These are phyloP conservation scores for Evansstolkia leycettana DNA, from an alignment of 495 filamentous ascomycete species.

Conservation along the genomic window DNA sequence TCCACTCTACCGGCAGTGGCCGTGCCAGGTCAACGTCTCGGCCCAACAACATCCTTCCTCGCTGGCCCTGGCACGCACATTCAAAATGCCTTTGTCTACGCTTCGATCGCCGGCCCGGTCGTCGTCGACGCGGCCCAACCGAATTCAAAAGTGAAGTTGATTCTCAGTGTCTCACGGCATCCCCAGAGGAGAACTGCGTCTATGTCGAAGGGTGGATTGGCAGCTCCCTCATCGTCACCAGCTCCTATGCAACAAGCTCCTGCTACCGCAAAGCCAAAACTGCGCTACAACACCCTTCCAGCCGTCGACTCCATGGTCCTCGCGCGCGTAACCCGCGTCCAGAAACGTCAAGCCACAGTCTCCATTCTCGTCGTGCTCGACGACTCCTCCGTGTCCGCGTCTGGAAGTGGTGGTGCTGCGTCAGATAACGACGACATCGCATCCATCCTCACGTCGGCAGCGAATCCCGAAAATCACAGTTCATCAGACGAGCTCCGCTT, in stretches of 20 bases:
- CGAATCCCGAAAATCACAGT: slow-evolving; percentile 33
- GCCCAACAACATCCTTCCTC: slow-evolving; percentile 45
- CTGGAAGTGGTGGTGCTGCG: slow-evolving; percentile 4
- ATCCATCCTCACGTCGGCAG: slow-evolving; percentile 29
- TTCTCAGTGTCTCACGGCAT: slow-evolving; percentile 38
- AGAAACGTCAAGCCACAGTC: slow-evolving; percentile 67
- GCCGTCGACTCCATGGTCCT: slow-evolving; percentile 68
- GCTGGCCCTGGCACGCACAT: slow-evolving; percentile 77
- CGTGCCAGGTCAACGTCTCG: slow-evolving; percentile 68
- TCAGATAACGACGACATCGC: slow-evolving; percentile 39
- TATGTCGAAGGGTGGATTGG: slow-evolving; percentile 22
- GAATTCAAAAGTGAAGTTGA: slow-evolving; percentile 42
- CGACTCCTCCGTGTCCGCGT: slow-evolving; percentile 7
- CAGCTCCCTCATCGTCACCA: slow-evolving; percentile 13
- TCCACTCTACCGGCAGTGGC: slow-evolving; percentile 22
- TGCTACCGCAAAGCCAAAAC: slow-evolving; percentile 14
- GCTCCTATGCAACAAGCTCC: slow-evolving; percentile 19
- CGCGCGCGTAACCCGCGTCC: slow-evolving; percentile 74
- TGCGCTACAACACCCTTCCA: slow-evolving; percentile 60
- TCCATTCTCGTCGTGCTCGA: slow-evolving; percentile 70
- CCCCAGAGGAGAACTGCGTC: too few species aligned
- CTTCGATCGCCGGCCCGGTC: slow-evolving; percentile 53
- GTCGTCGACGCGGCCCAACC: slow-evolving; percentile 35
- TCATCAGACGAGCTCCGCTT: slow-evolving; percentile 37
- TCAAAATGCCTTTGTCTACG: slow-evolving; percentile 54